Evolutionary conservation across 768 basidiomycete species (phyloP).

Genomic region (Fomitopsis serialis): DNA sequence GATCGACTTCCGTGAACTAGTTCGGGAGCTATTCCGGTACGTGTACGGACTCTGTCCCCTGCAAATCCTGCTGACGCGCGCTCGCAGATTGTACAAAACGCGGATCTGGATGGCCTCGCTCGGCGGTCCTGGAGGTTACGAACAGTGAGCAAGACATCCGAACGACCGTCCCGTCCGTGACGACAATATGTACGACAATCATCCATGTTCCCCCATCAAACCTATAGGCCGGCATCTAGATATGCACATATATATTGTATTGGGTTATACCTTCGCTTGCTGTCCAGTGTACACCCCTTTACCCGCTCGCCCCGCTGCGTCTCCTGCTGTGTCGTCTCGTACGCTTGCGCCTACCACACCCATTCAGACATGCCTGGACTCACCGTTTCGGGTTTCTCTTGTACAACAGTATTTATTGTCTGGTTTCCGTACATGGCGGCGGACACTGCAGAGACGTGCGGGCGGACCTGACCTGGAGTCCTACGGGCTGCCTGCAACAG

Average conservation of each 20-base stretch:
- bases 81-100: conserved; percentile 80
- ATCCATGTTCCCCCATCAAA: not conserved
- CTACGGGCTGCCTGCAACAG: too few species aligned
- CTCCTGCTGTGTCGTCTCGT: not conserved
- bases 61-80: not conserved
- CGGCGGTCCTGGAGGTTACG: conserved; percentile 42
- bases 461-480: too few species aligned
- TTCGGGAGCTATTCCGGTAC: conserved; percentile 88
- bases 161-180: not conserved
- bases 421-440: too few species aligned
- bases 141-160: conserved; percentile 29
- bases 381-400: not conserved
- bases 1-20: conserved; percentile 95
- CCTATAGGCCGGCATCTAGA: conserved; percentile 3
- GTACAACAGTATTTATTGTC: not conserved
- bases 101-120: conserved; percentile 94
- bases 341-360: not conserved
- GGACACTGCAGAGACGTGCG: too few species aligned
- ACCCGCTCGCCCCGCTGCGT: not conserved
- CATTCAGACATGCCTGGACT: not conserved
- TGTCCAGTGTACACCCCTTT: not conserved
- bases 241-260: conserved; percentile 4
- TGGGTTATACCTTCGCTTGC: conserved; percentile 6
- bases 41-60: conserved; percentile 17
- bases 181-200: not conserved